A percentile compares a stretch with the other conserved stretches of the same genome.
Conservation (phyloP, 2,329 filamentous ascomycete genomes). For the Diplodia seriata region DNA sequence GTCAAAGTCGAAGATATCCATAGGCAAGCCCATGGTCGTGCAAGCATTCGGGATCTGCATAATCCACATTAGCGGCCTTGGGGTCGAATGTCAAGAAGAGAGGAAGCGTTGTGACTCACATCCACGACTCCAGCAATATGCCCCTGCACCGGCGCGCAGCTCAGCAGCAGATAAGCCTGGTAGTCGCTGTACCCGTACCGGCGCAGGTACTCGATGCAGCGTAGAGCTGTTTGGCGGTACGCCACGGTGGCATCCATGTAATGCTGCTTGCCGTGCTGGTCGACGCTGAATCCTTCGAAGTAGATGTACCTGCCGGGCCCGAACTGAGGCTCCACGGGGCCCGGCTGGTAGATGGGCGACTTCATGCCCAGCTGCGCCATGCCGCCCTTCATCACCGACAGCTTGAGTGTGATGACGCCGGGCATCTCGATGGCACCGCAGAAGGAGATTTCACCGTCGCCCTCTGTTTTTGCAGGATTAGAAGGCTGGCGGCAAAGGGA, state of each 20-base stretch:
- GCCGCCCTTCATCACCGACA: constrained; percentile 84
- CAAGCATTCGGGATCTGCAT: constrained; percentile 82
- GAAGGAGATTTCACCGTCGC: constrained; percentile 87
- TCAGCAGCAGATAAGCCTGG: constrained; percentile 85
- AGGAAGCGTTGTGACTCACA: constrained; percentile 27
- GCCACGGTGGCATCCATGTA: constrained; percentile 87
- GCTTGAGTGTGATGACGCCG: constrained; percentile 87
- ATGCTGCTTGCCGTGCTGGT: constrained; percentile 86
- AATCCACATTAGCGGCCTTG: not conserved
- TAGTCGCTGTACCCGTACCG: constrained; percentile 75
- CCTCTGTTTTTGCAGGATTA: constrained; percentile 58
- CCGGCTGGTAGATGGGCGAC: constrained; percentile 83
- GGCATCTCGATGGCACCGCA: constrained; percentile 88
- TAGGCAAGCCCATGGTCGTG: constrained; percentile 84
- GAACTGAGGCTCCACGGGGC: constrained; percentile 87
- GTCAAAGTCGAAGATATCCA: constrained; percentile 96
- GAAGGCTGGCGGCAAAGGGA: not conserved
- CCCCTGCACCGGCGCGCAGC: constrained; percentile 85
- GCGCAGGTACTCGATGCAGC: constrained; percentile 79
- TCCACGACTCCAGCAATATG: constrained; percentile 90
- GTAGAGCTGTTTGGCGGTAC: constrained; percentile 80
- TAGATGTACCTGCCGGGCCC: constrained; percentile 81
- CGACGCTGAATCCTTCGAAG: constrained; percentile 90
- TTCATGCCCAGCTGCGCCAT: constrained; percentile 77
- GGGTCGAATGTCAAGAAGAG: not conserved